Evolutionary conservation across 768 basidiomycete genomes (phyloP), one percentile per base, ranked within the genome.

Genomic region (Pseudohyphozyma bogoriensis): DNA sequence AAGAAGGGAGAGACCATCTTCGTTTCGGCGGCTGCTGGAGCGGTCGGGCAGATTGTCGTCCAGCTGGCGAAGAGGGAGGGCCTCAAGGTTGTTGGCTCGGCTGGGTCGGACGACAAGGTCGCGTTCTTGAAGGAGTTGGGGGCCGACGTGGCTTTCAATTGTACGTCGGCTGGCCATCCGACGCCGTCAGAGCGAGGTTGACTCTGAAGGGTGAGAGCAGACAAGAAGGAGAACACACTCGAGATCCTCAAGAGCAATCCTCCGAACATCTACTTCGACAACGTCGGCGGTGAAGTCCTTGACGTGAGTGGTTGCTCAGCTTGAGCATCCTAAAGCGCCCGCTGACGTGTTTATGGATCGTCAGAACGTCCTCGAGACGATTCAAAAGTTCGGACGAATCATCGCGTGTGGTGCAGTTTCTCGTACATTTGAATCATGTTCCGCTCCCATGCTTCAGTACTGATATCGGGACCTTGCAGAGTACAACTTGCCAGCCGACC

Each of bases 61-160:
- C 78, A 77, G 65, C 67, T 79, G 31, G 77, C 78, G 13, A 78
- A 78, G 63, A 47, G 52, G 1, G 69, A 72, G 2, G 79, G 79
- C 4, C 58, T 76, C 40, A 84, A 83, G 68, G 85, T 87, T 37
- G 84, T 88, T 55, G 83, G 80, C 0, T 84, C 82, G 1, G 82
- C 84, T 0, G 84, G 86, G 1, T 79, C 81, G 0, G 83, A 85
- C 20, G 83, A 84, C 58, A 87, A 88, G 72, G 82, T 87, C 15
- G 68, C 76, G 9, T 84, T 79, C 68, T 62, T 84, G 73, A 78
- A 78, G 55, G 76, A 78, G 2, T 64, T 84, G 32, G 85, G 84
- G 1, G 81, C 82, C 0, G 85, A 87, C 66, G 78, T 83, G 13
- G 81, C 78, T 1, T 86, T 87, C 76, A 85, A 87, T 71, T 86